A percentile compares a stretch with the other conserved stretches of the same genome.
Evolutionary conservation across 2,329 filamentous ascomycete genomes (phyloP).

Genomic region (Alternaria postmessia): DNA sequence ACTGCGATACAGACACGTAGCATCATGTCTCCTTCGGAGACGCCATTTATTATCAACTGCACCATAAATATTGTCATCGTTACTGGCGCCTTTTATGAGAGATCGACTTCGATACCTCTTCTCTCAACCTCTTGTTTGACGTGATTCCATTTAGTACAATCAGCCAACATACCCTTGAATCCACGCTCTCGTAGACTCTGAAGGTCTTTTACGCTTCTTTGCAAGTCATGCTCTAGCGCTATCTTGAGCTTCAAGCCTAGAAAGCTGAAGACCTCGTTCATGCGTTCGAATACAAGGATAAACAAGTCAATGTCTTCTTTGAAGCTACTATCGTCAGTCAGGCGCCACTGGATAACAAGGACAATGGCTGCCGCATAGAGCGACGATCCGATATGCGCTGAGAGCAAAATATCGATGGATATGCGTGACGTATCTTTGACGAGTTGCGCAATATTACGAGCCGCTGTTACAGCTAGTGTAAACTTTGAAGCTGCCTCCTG

Average conservation of each 20-base stretch:
- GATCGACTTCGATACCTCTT: conserved; percentile 20
- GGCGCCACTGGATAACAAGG: conserved; percentile 39
- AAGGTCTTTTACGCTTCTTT: conserved; percentile 22
- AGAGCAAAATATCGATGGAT: conserved; percentile 37
- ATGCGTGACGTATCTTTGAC: conserved; percentile 40
- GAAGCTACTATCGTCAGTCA: conserved; percentile 29
- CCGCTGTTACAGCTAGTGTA: conserved; percentile 30
- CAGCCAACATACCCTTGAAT: conserved; percentile 35
- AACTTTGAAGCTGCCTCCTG: conserved; percentile 16
- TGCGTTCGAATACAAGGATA: conserved; percentile 37
- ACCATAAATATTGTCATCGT: neutral
- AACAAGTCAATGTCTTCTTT: conserved; percentile 39
- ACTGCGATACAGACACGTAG: neutral
- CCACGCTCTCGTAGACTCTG: conserved; percentile 28
- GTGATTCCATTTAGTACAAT: conserved; percentile 38
- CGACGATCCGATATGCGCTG: conserved; percentile 30
- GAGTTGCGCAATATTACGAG: conserved; percentile 34
- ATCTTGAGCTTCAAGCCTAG: conserved; percentile 41
- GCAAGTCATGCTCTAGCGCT: conserved; percentile 33
- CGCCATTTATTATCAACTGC: neutral
- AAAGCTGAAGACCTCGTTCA: conserved; percentile 35
- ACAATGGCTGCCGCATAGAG: conserved; percentile 37
- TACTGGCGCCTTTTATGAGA: conserved; percentile 2
- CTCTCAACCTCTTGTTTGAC: conserved; percentile 22
- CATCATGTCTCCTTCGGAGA: neutral